Conservation (phyloP, 176 grass and related monocot genomes). For the Melocanna baccifera region DNA sequence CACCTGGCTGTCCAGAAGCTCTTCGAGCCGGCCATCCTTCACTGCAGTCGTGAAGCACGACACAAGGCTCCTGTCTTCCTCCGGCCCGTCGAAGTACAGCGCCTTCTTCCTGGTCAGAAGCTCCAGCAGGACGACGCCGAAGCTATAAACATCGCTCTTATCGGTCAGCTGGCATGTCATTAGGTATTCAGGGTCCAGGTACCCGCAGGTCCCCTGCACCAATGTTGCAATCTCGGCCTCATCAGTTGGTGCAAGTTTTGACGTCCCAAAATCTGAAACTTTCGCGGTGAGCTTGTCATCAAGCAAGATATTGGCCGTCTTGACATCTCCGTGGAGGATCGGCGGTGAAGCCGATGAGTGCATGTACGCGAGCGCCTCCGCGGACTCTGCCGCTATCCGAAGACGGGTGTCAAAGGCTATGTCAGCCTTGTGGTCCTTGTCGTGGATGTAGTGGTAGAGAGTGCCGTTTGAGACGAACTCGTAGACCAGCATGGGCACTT, state of each 20-base stretch:
- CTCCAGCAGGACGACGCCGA: conserved; percentile 60
- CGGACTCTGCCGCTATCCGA: conserved; percentile 44
- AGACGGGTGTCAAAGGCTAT: conserved; percentile 17
- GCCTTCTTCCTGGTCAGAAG: conserved; percentile 66
- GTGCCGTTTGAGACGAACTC: conserved; percentile 53
- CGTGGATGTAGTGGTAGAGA: conserved; percentile 53
- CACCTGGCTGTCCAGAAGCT: conserved; percentile 53
- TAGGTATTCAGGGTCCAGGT: conserved; percentile 65
- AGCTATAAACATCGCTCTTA: conserved; percentile 74
- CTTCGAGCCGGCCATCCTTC: conserved; percentile 21
- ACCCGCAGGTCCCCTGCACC: conserved; percentile 66
- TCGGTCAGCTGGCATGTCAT: conserved; percentile 48
- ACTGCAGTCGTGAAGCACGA: conserved; percentile 44
- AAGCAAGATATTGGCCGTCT: conserved; percentile 61
- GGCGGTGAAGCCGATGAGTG: conserved; percentile 46
- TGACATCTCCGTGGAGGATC: conserved; percentile 70
- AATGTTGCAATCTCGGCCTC: conserved; percentile 51
- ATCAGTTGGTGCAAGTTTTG: conserved; percentile 48
- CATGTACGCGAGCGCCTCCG: conserved; percentile 53
- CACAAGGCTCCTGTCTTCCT: conserved; percentile 50
- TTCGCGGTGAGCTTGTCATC: conserved; percentile 46
- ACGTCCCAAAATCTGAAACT: conserved; percentile 63
- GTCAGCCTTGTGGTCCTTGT: conserved; percentile 1
- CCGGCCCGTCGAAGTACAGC: conserved; percentile 38
- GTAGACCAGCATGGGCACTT: conserved; percentile 56